Evolutionary conservation across 1,139 yeast species (phyloP).

Genomic region (Meyerozyma carpophila): DNA sequence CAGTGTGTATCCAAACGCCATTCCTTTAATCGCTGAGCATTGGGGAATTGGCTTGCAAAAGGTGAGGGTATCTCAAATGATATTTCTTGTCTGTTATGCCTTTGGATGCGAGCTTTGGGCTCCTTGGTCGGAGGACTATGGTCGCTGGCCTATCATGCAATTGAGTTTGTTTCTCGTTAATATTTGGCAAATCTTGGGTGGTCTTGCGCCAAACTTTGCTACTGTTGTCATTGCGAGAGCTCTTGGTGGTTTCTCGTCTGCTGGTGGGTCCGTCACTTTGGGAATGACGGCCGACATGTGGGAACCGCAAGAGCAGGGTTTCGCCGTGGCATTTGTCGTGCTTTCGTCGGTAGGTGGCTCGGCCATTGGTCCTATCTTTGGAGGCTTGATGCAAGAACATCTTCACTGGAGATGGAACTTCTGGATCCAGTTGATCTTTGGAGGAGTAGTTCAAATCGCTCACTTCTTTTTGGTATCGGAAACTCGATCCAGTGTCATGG

Average conservation of each 20-base stretch:
- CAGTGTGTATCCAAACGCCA: conserved; percentile 26
- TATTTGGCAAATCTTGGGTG: conserved; percentile 31
- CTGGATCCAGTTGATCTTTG: conserved; percentile 35
- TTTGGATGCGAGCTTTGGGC: conserved; percentile 39
- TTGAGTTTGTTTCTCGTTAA: conserved; percentile 26
- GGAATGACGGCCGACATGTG: conserved; percentile 38
- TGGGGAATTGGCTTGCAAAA: conserved; percentile 23
- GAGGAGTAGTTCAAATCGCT: conserved; percentile 22
- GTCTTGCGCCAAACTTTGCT: conserved; percentile 28
- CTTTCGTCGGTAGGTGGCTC: conserved; percentile 35
- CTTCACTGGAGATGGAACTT: conserved; percentile 30
- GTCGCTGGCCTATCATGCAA: conserved; percentile 34
- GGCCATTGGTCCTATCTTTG: conserved; percentile 31
- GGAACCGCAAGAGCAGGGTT: conserved; percentile 31
- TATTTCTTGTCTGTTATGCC: conserved; percentile 30
- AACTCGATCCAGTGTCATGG: conserved; percentile 25
- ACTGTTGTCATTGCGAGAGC: conserved; percentile 22
- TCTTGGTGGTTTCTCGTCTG: conserved; percentile 20
- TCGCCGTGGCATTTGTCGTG: conserved; percentile 32
- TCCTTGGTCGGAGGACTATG: conserved; percentile 35
- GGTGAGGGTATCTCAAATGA: conserved; percentile 28
- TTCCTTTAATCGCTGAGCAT: conserved; percentile 20
- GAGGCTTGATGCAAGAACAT: conserved; percentile 25
- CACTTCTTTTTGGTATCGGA: conserved; percentile 29
- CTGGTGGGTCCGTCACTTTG: conserved; percentile 36